These are phyloP conservation scores for Tricholoma furcatifolium DNA, from an alignment of 768 basidiomycete species.

Conservation along the genomic window DNA sequence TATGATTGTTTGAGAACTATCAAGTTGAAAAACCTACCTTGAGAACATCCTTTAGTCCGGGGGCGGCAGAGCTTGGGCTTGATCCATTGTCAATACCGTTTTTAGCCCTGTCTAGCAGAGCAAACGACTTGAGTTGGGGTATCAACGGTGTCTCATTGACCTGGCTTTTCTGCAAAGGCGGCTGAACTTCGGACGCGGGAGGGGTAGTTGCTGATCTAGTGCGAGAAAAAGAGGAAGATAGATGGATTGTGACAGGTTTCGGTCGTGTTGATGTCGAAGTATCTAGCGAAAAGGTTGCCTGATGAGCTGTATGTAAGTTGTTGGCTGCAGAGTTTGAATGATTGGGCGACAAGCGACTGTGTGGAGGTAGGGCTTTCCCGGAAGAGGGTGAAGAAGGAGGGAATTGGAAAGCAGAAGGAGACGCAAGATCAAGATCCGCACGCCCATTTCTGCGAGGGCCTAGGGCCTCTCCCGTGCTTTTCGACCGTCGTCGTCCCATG, in stretches of 20 bases:
- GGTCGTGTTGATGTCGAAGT: conserved; percentile 32
- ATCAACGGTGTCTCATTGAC: conserved; percentile 25
- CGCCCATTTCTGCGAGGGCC: conserved; percentile 10
- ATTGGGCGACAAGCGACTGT: conserved; percentile 29
- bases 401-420: conserved; percentile 43
- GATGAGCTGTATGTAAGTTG: conserved; percentile 41
- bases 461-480: conserved; percentile 36
- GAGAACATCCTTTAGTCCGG: conserved; percentile 70
- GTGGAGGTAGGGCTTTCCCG: conserved; percentile 17
- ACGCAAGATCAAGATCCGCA: conserved; percentile 28
- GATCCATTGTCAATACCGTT: conserved; percentile 45
- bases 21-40: conserved; percentile 43
- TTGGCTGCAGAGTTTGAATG: conserved; percentile 26
- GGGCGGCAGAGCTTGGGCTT: conserved; percentile 39
- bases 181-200: conserved; percentile 22
- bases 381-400: conserved; percentile 27
- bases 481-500: conserved; percentile 39
- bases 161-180: conserved; percentile 11
- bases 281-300: conserved; percentile 58
- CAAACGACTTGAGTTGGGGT: conserved; percentile 47
- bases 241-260: conserved; percentile 18
- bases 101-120: conserved; percentile 38
- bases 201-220: conserved; percentile 44
- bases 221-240: conserved; percentile 35
- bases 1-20: not conserved